These are phyloP conservation scores for Malania oleifera DNA, from an alignment of 164 flowering plant genomes.

Conservation along the genomic window DNA sequence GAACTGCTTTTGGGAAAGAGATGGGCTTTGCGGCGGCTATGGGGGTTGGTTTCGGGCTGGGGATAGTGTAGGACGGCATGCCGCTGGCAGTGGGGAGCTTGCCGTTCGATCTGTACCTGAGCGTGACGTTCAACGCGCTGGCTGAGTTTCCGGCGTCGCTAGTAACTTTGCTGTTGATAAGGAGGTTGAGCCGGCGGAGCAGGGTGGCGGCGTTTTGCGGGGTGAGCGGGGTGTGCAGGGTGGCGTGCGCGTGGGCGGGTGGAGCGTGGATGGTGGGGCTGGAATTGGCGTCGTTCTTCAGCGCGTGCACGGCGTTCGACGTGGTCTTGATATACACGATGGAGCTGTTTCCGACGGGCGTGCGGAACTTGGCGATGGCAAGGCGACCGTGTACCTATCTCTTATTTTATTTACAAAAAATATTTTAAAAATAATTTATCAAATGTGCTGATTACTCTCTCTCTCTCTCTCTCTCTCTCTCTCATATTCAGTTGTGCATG, in stretches of 20 bases:
- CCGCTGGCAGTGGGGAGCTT: constrained; percentile 51
- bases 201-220: constrained; percentile 25
- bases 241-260: constrained; percentile 20
- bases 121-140: constrained; percentile 52
- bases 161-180: constrained; percentile 34
- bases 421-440: no score
- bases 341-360: constrained; percentile 83
- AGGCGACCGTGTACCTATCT: no score
- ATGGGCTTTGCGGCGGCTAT: constrained; percentile 51
- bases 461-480: no score
- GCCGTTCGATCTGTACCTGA: constrained; percentile 41
- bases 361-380: constrained; percentile 73
- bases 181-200: constrained; percentile 26
- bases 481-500: no score
- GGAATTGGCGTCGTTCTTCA: constrained; percentile 55
- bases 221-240: constrained; percentile 44
- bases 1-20: constrained; percentile 31
- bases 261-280: constrained; percentile 19
- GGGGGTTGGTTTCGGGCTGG: constrained; percentile 50
- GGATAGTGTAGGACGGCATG: constrained; percentile 69
- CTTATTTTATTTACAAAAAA: no score
- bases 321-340: constrained; percentile 47
- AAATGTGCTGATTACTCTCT: no score
- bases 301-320: constrained; percentile 44
- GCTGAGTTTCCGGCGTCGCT: constrained; percentile 51